A percentile compares a stretch with the other conserved stretches of the same genome.
These are phyloP conservation scores for Candida boleticola DNA, from an alignment of 805 yeast species.

Conservation along the genomic window DNA sequence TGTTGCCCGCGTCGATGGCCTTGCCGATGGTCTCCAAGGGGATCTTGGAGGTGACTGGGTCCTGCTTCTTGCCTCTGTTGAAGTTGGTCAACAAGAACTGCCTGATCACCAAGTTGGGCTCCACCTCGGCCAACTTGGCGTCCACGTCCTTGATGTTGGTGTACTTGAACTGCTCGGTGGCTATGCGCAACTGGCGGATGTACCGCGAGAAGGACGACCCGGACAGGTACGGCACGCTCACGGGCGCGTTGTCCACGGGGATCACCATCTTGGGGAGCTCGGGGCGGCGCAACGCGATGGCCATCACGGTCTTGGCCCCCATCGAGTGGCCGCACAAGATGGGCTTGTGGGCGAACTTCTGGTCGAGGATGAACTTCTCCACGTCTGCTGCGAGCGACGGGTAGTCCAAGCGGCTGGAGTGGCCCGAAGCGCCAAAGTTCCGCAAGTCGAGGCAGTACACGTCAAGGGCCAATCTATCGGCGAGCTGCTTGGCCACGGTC, in stretches of 20 bases:
- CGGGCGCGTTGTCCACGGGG: conserved; percentile 89
- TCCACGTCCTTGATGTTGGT: conserved; percentile 66
- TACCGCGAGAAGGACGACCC: conserved; percentile 63
- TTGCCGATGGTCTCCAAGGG: conserved; percentile 72
- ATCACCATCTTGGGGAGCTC: conserved; percentile 59
- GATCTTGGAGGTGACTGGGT: conserved; percentile 50
- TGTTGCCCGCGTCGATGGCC: conserved; percentile 57
- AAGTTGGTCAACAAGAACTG: conserved; percentile 78
- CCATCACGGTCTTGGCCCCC: conserved; percentile 97
- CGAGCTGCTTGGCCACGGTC: conserved; percentile 64
- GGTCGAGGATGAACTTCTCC: conserved; percentile 59
- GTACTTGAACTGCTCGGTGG: conserved; percentile 47
- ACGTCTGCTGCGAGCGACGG: conserved; percentile 83
- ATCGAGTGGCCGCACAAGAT: conserved; percentile 78
- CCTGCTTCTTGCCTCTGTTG: conserved; percentile 39
- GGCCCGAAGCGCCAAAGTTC: conserved; percentile 94
- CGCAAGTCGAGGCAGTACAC: conserved; percentile 75
- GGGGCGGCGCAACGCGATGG: conserved; percentile 68
- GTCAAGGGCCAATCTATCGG: conserved; percentile 48
- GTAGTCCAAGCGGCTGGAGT: conserved; percentile 66
- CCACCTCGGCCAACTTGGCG: conserved; percentile 58
- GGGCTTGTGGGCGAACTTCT: conserved; percentile 42
- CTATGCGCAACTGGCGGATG: conserved; percentile 57
- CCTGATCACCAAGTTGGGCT: conserved; percentile 56
- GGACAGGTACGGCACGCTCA: conserved; percentile 51